Base-by-base conservation (phyloP, 1,284 basidiomycete genomes). In the Hemileia vastatrix region DNA sequence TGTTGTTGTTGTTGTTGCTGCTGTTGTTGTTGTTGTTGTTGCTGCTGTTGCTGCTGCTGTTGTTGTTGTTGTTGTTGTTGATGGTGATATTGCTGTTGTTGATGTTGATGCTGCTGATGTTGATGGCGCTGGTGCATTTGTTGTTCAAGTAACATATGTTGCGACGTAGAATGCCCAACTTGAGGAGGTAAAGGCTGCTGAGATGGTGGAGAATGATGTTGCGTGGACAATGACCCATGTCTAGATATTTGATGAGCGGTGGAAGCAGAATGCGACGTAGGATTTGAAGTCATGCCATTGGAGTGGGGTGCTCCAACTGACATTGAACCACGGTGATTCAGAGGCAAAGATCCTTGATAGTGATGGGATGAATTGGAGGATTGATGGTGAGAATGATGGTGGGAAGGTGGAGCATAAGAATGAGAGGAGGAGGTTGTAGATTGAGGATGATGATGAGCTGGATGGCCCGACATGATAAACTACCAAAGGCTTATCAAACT, bases 351-450 rank as follows among this genome's bases (percentile, higher is more conserved):
- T 27, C 23, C 18, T 4, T 59, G 31, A 44, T 55, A 15, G 23
- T 9, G 40, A n/a, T 55, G 54, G 2, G 32, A 18, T 5, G 44
- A 45, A n/a, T 6, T n/a, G 40, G 54, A 32, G 18, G 49, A 24
- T n/a, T 53, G 57, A n/a, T 59, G 50, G 15, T 15, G 27, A 4
- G 50, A 52, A 33, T 36, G 45, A 51, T 50, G 57, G n/a, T 58
- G n/a, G n/a, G n/a, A n/a, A n/a, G n/a, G n/a, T n/a, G n/a, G 50
- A 32, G 45, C 21, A 33, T 59, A 48, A 31, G 9, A 15, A 6
- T 52, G 57, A 21, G 49, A 50, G 3, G 49, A 50, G 4, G 49
- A 24, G 15, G 49, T 4, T 3, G 49, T 50, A 15, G 49, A 23
- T 50, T 18, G 13, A 9, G 56, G 40, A 43, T 57, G 56, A 40